Base-by-base conservation (phyloP, 352 stramenopile genomes). In the Aphanomyces astaci region DNA sequence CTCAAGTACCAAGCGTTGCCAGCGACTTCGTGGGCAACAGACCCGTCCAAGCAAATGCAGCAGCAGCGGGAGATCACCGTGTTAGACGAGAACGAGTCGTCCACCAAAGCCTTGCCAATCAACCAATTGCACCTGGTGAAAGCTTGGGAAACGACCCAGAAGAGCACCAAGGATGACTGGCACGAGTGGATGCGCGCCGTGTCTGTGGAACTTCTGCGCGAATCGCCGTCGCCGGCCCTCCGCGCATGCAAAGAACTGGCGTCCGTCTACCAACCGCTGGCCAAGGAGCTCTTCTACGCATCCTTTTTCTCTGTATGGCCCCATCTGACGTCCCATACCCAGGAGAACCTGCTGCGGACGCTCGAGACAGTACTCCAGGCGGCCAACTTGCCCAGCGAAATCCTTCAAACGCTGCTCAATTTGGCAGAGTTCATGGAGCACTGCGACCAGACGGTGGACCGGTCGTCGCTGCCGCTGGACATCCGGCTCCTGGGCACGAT, bases 361-460 rank as follows among this genome's bases (percentile, higher is more conserved):
- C 77, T 99, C 4, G 92, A 99, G 71, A 88, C 85, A 9, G 97
- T 97, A 19, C 98, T 99, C 56, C 87, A 95, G 59, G 92, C 84
- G 45, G 73, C 82, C 0, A 80, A 97, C 70, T 73, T 97, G 5
- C 98, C 97, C n/a, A 95, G 96, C 19, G 97, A 99, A 76, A 99
- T 99, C 39, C 71, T 99, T 10, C 96, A 99, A 75, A 94, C 91
- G 32, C 81, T 99, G 32, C 76, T 99, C 13, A 98, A 99, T 73
- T 80, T 99, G 17, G 96, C 96, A 4, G 98, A 99, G 82, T 99
- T 99, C 63, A 99, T 99, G 95, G 97, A 99, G 78, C 96, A 99
- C 66, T 96, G 99, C 70, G 96, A 98, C 63, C 87, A 98, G 74
- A 59, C 51, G 19, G 51, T 59, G 51, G 51, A 59, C 51, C 51